Evolutionary conservation across 306 rosid species (phyloP).

Genomic region (Gastrolobium villosum): DNA sequence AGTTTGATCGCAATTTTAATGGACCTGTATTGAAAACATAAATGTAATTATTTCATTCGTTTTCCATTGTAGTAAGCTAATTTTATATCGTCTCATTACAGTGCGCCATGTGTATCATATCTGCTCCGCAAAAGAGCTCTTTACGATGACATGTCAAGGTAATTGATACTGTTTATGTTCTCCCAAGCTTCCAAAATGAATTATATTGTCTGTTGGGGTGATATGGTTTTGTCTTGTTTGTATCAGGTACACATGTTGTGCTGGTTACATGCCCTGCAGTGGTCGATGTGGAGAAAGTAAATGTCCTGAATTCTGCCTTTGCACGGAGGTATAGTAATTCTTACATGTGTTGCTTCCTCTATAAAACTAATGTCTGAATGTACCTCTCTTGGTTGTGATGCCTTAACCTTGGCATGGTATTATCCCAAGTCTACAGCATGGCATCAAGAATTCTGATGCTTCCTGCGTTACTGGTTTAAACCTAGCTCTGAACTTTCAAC

Average conservation of each 20-base stretch:
- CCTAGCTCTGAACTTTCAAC: background rate
- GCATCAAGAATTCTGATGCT: background rate
- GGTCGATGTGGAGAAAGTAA: slow-evolving; percentile 92
- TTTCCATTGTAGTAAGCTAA: slow-evolving; percentile 14
- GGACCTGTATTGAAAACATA: background rate
- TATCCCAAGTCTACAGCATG: background rate
- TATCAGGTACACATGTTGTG: slow-evolving; percentile 83
- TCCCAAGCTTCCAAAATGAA: background rate
- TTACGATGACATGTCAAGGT: slow-evolving; percentile 90
- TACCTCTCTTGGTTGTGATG: background rate
- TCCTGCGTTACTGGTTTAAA: background rate
- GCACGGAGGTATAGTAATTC: slow-evolving; percentile 67
- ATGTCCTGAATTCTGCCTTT: slow-evolving; percentile 88
- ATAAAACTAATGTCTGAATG: background rate
- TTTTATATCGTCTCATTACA: slow-evolving; percentile 44
- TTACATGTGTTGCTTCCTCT: background rate
- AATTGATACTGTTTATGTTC: slow-evolving; percentile 31
- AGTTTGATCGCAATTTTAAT: slow-evolving; percentile 11
- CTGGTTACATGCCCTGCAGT: slow-evolving; percentile 95
- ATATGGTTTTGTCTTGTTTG: slow-evolving; percentile 41
- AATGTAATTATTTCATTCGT: background rate
- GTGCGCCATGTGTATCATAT: slow-evolving; percentile 87
- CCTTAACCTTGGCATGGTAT: background rate
- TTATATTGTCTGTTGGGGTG: background rate
- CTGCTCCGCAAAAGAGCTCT: slow-evolving; percentile 90